Evolutionary conservation across 148 eudicot species (phyloP), one percentile per base, ranked within the genome.

Genomic region (Agrostemma githago): DNA sequence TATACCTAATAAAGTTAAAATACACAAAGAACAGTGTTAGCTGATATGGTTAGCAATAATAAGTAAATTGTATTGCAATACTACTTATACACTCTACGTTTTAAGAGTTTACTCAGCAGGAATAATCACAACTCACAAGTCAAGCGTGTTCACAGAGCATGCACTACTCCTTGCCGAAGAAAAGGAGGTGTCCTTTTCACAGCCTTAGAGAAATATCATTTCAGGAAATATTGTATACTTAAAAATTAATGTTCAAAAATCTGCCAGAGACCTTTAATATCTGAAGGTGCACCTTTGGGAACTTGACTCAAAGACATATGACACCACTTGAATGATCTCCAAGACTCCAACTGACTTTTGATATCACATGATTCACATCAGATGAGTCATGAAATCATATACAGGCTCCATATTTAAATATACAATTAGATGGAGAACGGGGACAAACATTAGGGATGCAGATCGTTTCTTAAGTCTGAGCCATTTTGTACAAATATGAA

Each of bases 1-100:
- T 79, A 85, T 61, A 91, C 84, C 93, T 91, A 66, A 57, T 37
- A 48, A 76, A 83, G 68, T 48, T 67, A 42, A 66, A 16, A 61
- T 48, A 40, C 72, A 69, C 20, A 62, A 61, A 70, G 20, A 38
- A 42, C 14, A 5, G 70, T 48, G 6, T 64, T 57, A 80, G 41
- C 62, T 59, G 5, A 56, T 37, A 67, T 37, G 46, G 43, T 15
- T 12, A 43, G 14, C 51, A 73, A 6, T 21, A 41, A 20, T 17
- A 70, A 41, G 46, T 37, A 17, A 40, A 20, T 21, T 37, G 10
- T 63, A 12, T 67, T 48, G 12, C 70, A 68, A 19, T 44, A 70
- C 42, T 51, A 69, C 5, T 16, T 16, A 38, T 34, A 62, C 9
- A 11, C 76, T 46, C 15, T 12, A 1, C 15, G 42, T 44, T 63